Percentiles rank a stretch among this genome's conserved stretches.
Evolutionary conservation across 2,329 filamentous ascomycete species (phyloP).

Genomic region (Hypoxylon rubiginosum): DNA sequence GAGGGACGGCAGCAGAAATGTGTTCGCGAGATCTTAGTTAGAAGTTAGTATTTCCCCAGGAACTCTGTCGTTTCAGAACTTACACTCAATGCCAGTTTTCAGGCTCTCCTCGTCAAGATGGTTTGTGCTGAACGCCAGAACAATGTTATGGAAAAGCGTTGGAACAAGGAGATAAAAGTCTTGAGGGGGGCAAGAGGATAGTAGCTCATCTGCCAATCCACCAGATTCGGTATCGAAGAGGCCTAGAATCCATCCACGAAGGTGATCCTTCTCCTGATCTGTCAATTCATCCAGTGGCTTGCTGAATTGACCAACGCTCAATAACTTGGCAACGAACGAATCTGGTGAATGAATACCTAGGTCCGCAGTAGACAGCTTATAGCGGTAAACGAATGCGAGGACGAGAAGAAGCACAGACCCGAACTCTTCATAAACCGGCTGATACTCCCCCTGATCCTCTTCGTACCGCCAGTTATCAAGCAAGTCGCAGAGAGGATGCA

Average conservation of each 20-base stretch:
- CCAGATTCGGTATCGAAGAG: slow-evolving; percentile 81
- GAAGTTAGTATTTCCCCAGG: slow-evolving; percentile 34
- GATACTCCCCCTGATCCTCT: slow-evolving; percentile 86
- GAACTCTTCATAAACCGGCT: slow-evolving; percentile 89
- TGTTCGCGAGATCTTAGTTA: slow-evolving; percentile 76
- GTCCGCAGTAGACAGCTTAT: slow-evolving; percentile 74
- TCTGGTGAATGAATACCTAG: slow-evolving; percentile 71
- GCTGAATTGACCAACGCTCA: slow-evolving; percentile 70
- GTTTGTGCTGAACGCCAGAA: slow-evolving; percentile 76
- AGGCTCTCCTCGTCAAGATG: slow-evolving; percentile 77
- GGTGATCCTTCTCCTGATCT: slow-evolving; percentile 73
- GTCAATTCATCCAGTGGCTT: slow-evolving; percentile 71
- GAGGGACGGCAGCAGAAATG: slow-evolving; percentile 83
- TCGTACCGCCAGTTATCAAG: slow-evolving; percentile 86
- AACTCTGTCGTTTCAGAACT: slow-evolving; percentile 50
- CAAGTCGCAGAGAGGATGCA: slow-evolving; percentile 80
- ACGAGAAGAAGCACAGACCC: slow-evolving; percentile 81
- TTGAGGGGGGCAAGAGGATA: slow-evolving; percentile 85
- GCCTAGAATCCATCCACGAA: slow-evolving; percentile 81
- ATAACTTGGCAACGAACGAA: slow-evolving; percentile 77
- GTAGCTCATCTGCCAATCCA: slow-evolving; percentile 82
- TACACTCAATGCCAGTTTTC: slow-evolving; percentile 82
- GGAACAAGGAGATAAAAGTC: slow-evolving; percentile 85
- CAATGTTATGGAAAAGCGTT: slow-evolving; percentile 80
- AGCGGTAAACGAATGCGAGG: slow-evolving; percentile 81